Evolutionary conservation across 1,284 basidiomycete species (phyloP), one percentile per base, ranked within the genome.

Genomic region (Takashimella tepidaria): DNA sequence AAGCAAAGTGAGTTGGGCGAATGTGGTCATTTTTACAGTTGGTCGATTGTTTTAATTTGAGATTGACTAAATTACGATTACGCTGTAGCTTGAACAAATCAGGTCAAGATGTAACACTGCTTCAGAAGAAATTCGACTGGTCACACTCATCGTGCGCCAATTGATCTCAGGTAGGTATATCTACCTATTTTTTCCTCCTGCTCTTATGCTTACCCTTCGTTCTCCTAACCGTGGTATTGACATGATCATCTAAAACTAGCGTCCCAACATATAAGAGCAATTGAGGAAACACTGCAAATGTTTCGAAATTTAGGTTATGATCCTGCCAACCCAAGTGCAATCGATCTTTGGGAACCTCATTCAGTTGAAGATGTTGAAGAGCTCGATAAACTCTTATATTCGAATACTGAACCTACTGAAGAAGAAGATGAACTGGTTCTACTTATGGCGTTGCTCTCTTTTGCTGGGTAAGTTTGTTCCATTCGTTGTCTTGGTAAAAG

Each of bases 391-490:
- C 51, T 37, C 11, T 41, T 26, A 19, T 54, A 31, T 31, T 40
- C 47, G 4, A 22, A 42, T 16, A 41, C 51, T 1, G 53, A 44
- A 4, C 42, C 41, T 16, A 37, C 26, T 1, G 60, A 56, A 19
- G 53, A 57, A 16, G 51, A 59, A 13, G 55, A 60, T 23, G 46
- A 53, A 2, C 50, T 45, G 8, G 54, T 57, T 10, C 55, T 63
- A n/a, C 58, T 64, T 25, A 60, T 60, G 51, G 51, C 57, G 4
- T 23, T 69, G 13, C 54, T 69, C 10, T 53, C 59, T 53, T 61
- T 60, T 37, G 67, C 63, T 23, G 67, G 65, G 56, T 61, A 41
- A 47, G 56, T 24, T 23, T 8, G 20, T 10, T n/a, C n/a, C n/a
- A n/a, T n/a, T n/a, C n/a, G n/a, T n/a, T n/a, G n/a, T n/a, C n/a